Evolutionary conservation across 176 grass and related monocot species (phyloP).

Genomic region (Secale cereale): DNA sequence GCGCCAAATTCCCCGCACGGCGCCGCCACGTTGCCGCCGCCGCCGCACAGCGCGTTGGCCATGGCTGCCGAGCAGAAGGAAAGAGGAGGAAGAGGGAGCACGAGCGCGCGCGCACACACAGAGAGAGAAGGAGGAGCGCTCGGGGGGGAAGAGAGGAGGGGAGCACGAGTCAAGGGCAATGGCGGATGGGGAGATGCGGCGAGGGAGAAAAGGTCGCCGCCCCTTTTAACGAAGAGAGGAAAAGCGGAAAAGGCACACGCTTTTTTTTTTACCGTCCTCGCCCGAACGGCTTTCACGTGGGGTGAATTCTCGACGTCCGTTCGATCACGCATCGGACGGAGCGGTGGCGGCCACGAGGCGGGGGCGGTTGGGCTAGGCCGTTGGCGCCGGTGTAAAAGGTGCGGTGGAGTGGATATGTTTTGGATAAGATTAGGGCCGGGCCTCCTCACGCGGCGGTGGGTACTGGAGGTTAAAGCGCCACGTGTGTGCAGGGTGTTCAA

Average conservation of each 20-base stretch:
- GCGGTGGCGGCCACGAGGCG: not conserved
- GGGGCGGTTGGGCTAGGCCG: fast-evolving
- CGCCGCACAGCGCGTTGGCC: slow-evolving; percentile 47
- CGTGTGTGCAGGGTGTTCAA: not conserved
- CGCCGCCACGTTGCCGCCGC: slow-evolving; percentile 13
- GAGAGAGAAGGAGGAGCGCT: not conserved
- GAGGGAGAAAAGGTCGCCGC: not conserved
- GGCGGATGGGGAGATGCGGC: slow-evolving; percentile 23
- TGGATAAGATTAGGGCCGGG: slow-evolving; percentile 38
- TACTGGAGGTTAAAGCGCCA: slow-evolving; percentile 9
- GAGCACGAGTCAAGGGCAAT: not conserved
- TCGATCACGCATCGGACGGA: not conserved
- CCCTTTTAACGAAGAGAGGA: not conserved
- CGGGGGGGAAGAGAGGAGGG: not conserved
- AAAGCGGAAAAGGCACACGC: not conserved
- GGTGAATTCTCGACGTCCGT: not conserved
- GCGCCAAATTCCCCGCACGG: slow-evolving; percentile 2
- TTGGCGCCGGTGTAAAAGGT: not conserved
- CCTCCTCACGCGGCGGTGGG: not conserved
- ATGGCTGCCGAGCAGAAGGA: slow-evolving; percentile 11
- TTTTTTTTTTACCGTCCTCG: not conserved
- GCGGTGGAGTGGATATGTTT: slow-evolving; percentile 28
- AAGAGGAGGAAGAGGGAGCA: not conserved
- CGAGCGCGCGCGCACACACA: not conserved
- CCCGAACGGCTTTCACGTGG: slow-evolving; percentile 16